phyloP scores from a whole-genome alignment of 371 early-diverging fungal genomes.

The Mucor velutinosus region DNA sequence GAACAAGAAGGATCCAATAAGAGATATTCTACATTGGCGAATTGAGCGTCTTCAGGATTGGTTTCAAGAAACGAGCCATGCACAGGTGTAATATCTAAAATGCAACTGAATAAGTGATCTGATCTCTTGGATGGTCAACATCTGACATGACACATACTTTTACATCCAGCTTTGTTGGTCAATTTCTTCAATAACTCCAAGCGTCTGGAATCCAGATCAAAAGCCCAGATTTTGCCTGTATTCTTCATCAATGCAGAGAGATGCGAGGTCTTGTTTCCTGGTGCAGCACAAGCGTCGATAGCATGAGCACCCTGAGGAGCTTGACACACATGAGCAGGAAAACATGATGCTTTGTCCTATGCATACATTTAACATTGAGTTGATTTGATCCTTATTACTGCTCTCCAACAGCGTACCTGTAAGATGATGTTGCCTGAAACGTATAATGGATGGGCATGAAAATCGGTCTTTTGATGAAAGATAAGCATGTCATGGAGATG shows the following conservation, averaged over 20 bases:
- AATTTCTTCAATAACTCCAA: slow-evolving; percentile 75
- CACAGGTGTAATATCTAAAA: slow-evolving; percentile 60
- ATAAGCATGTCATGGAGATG: slow-evolving; percentile 84
- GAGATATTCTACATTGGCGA: slow-evolving; percentile 84
- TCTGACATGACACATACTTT: slow-evolving; percentile 60
- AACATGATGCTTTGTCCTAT: slow-evolving; percentile 94
- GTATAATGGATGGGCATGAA: slow-evolving; percentile 79
- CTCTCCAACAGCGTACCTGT: slow-evolving; percentile 58
- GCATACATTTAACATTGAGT: neutral
- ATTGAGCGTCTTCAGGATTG: slow-evolving; percentile 64
- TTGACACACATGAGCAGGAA: slow-evolving; percentile 91
- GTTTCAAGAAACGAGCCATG: slow-evolving; percentile 70
- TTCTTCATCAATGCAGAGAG: slow-evolving; percentile 86
- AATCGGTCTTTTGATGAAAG: slow-evolving; percentile 81
- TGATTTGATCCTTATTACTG: neutral
- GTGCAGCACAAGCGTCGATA: slow-evolving; percentile 98
- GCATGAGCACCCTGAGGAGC: slow-evolving; percentile 74
- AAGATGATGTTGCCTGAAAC: slow-evolving; percentile 79
- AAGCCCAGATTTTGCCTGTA: slow-evolving; percentile 88
- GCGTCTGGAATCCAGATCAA: slow-evolving; percentile 87
- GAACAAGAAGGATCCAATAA: slow-evolving; percentile 98
- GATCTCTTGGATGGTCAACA: neutral
- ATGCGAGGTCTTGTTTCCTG: slow-evolving; percentile 98
- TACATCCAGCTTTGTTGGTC: slow-evolving; percentile 79
- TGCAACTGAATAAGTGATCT: neutral